phyloP scores from a whole-genome alignment of 2,329 filamentous ascomycete species.

The Erysiphe pulchra region DNA sequence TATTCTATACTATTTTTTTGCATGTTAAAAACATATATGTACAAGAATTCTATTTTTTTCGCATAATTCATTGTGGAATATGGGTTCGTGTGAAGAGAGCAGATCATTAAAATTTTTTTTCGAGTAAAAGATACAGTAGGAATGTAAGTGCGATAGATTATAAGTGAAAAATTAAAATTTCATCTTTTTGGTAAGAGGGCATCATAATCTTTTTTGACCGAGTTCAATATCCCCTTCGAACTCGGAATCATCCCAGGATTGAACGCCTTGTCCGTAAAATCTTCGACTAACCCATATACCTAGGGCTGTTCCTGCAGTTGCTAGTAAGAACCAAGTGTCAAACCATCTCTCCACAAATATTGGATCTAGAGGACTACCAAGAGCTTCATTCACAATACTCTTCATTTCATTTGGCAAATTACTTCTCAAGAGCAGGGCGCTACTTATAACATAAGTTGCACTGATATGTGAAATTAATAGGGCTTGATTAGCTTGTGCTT shows the following conservation, averaged over 20 bases:
- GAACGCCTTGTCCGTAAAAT: slow-evolving; percentile 20
- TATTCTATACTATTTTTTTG: too few species aligned
- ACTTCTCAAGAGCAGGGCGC: slow-evolving; percentile 49
- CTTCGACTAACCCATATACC: slow-evolving; percentile 50
- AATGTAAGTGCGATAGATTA: too few species aligned
- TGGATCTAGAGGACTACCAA: slow-evolving; percentile 46
- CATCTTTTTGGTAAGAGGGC: too few species aligned
- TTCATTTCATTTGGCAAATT: slow-evolving; percentile 58
- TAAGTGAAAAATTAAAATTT: too few species aligned
- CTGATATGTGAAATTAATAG: slow-evolving; percentile 57
- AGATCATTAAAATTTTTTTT: too few species aligned
- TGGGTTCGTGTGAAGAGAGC: too few species aligned
- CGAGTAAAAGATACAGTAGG: too few species aligned
- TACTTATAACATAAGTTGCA: slow-evolving; percentile 65
- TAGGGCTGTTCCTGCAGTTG: slow-evolving; percentile 36
- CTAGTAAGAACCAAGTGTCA: slow-evolving; percentile 59
- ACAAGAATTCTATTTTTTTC: too few species aligned
- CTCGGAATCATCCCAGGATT: slow-evolving; percentile 28
- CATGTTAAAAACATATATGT: too few species aligned
- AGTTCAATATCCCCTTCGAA: slow-evolving; percentile 38
- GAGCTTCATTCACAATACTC: slow-evolving; percentile 48
- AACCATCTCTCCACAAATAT: slow-evolving; percentile 64
- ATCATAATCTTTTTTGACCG: slow-evolving; percentile 39
- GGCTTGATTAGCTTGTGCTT: slow-evolving; percentile 48
- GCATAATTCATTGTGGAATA: too few species aligned